Evolutionary conservation across 257 asterid species (phyloP), one percentile per base, ranked within the genome.

Genomic region (Cinchona pubescens): DNA sequence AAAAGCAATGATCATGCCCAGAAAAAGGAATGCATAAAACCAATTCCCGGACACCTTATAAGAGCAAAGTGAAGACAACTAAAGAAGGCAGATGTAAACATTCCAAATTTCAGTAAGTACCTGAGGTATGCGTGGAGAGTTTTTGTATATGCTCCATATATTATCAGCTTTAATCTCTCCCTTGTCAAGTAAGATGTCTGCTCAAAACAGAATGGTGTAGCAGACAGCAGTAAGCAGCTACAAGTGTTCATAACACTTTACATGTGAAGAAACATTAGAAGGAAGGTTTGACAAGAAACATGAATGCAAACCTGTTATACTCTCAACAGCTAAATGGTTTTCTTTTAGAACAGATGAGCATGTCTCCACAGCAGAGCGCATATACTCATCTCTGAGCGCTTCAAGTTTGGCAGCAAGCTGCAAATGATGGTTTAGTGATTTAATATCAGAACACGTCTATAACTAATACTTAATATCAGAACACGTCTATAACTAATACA

Each of bases 341-440:
- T 94, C 96, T 72, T 83, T 85, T 68, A 94, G 65, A 58, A 88
- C 85, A 65, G 88, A 83, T 63, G 90, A 77, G 83, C 97, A 90
- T 84, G 87, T 90, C 82, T 90, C 99, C 80, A 92, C 87, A 25
- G 97, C 91, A 85, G 84, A 94, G 40, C 97, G 90, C 90, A 92
- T 82, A 83, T 92, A 94, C 79, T 94, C 99, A 74, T 92, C 96
- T 83, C 97, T 86, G 49, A 94, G 95, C 72, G 97, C 97, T 88
- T 92, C 97, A 70, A 94, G 88, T 90, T 94, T 92, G 60, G 96
- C 72, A 82, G 93, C 92, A 69, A 92, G 89, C 99, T 94, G 90
- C 75, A 85, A 75, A 79, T 61, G 69, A 81, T 79, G 43, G 74
- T 72, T 46, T 67, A n/a, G n/a, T n/a, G n/a, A n/a, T n/a, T n/a